These are phyloP conservation scores for Melanomma pulvis-pyrius DNA, from an alignment of 495 filamentous ascomycete genomes.

Conservation along the genomic window DNA sequence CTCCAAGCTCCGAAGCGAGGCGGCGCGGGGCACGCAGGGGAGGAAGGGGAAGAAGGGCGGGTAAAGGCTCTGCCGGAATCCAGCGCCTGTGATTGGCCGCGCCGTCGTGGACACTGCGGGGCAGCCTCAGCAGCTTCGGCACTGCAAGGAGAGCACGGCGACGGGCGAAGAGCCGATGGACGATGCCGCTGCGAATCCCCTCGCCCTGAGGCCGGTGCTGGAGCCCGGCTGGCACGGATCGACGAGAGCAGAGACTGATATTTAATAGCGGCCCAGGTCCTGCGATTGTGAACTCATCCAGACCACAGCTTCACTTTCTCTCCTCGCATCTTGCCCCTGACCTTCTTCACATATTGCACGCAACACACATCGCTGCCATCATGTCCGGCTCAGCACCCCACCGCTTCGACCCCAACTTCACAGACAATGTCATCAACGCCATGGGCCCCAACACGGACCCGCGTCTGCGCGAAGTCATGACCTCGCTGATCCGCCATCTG, in stretches of 20 bases:
- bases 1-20: neutral
- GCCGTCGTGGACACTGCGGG: conserved; percentile 6
- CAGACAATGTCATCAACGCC: conserved; percentile 69
- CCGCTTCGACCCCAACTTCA: conserved; percentile 74
- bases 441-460: conserved; percentile 74
- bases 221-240: neutral
- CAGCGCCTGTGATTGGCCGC: conserved; percentile 3
- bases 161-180: conserved; percentile 4
- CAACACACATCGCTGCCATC: neutral
- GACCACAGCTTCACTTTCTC: neutral
- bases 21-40: neutral
- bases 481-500: conserved; percentile 70
- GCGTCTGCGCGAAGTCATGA: conserved; percentile 67
- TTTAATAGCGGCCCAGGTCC: neutral
- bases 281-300: neutral
- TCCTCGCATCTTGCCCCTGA: neutral
- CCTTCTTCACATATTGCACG: neutral
- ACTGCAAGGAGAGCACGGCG: neutral
- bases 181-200: neutral
- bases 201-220: neutral
- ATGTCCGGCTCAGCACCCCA: conserved; percentile 11
- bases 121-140: conserved; percentile 16
- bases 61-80: conserved; percentile 11
- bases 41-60: conserved; percentile 12
- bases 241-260: neutral